Base-by-base conservation (phyloP, 805 yeast genomes). In the Yarrowia divulgata region DNA sequence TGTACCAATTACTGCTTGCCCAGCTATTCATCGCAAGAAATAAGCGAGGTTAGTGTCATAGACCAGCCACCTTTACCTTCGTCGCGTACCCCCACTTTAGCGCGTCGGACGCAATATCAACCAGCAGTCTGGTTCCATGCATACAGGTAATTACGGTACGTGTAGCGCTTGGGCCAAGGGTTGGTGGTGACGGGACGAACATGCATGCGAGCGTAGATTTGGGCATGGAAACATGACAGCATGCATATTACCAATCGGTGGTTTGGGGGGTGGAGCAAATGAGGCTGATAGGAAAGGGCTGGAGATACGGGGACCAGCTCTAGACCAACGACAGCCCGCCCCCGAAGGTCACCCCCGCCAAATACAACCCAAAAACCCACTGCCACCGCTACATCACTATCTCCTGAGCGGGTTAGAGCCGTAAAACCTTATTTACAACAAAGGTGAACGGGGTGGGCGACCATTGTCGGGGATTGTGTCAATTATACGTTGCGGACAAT, bases 401-500 rank as follows among this genome's bases (percentile, higher is more conserved):
- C 49, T 45, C 32, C 49, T 45, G 29, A 45, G 32, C 19, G 29
- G 29, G 49, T 43, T 18, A 19, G 14, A 6, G 14, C 3, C 6
- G 32, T n/a, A 2, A 40, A 52, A 57, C 49, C 63, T 57, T 57
- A 39, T 57, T 57, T 14, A 39, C 43, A n/a, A 57, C 48, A 57
- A 57, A 40, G 63, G 48, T 57, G 37, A 23, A 37, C 40, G 29
- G 29, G 63, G 63, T 57, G 63, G 63, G 63, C 63, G 39, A 57
- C 37, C 18, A 39, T 6, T 34, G 29, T 34, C n/a, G 58, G 42
- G 35, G 57, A n/a, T 49, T 49, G 19, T 16, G 37, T 32, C 49
- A 45, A 29, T 39, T 10, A 2, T 23, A 23, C 29, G 29, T 23
- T 23, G 29, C 29, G 18, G 43, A n/a, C 40, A 14, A 4, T 40